phyloP scores from a whole-genome alignment of 371 early-diverging fungal species.

The Apophysomyces elegans region DNA sequence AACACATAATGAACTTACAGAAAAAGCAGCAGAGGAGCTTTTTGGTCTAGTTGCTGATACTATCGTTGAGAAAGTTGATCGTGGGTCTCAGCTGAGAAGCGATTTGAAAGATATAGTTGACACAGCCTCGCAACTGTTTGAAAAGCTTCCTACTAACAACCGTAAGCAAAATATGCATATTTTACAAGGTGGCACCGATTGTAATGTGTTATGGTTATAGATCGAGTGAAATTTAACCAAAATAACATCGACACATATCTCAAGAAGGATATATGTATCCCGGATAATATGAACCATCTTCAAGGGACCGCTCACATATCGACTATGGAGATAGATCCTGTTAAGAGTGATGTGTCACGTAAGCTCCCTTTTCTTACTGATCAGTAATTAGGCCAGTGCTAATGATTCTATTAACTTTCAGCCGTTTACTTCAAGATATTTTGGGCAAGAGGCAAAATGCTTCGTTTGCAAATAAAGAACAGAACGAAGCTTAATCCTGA shows the following conservation, averaged over 20 bases:
- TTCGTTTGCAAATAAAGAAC: slow-evolving; percentile 59
- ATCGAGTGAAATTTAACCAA: slow-evolving; percentile 31
- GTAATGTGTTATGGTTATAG: not conserved
- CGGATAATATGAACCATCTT: slow-evolving; percentile 23
- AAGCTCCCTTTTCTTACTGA: slow-evolving; percentile 14
- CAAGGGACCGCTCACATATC: slow-evolving; percentile 25
- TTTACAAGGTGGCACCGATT: not conserved
- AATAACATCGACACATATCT: slow-evolving; percentile 40
- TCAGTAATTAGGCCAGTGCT: not conserved
- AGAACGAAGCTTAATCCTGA: slow-evolving; percentile 56
- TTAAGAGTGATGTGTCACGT: slow-evolving; percentile 30
- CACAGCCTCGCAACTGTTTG: slow-evolving; percentile 56
- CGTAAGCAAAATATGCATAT: slow-evolving; percentile 19
- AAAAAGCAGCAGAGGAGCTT: slow-evolving; percentile 59
- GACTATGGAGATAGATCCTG: slow-evolving; percentile 13
- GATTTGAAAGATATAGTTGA: slow-evolving; percentile 65
- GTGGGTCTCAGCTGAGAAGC: slow-evolving; percentile 44
- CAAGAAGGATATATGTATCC: slow-evolving; percentile 37
- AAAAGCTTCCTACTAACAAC: slow-evolving; percentile 55
- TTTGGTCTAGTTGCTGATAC: slow-evolving; percentile 52
- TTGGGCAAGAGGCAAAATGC: slow-evolving; percentile 66
- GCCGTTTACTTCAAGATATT: slow-evolving; percentile 56
- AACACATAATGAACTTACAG: slow-evolving; percentile 46
- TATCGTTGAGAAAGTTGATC: slow-evolving; percentile 41
- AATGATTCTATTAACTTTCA: slow-evolving; percentile 9